Evolutionary conservation across 768 basidiomycete genomes (phyloP), one percentile per base, ranked within the genome.

Genomic region (Hygrocybe punicea): DNA sequence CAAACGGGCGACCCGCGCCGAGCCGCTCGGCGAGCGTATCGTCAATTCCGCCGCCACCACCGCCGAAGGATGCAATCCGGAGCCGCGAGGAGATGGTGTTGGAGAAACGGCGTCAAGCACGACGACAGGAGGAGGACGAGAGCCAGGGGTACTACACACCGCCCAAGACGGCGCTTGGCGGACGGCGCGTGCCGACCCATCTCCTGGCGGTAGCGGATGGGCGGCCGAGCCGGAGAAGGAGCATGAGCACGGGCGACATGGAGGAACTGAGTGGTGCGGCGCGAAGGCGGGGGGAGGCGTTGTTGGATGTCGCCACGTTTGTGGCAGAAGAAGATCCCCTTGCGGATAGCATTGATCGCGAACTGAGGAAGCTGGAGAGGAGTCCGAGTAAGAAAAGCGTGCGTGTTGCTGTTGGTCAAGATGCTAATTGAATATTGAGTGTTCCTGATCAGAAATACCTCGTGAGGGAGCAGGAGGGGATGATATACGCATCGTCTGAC

Each of bases 401-500:
- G 59, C 63, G 78, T 73, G 51, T 50, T 48, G 57, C 19, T 54
- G 48, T 51, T 56, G 19, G 33, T 56, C 61, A 40, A 51, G 21
- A 23, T 55, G 29, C 34, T 54, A 23, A 54, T 50, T 2, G 35
- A 61, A 53, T 54, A 14, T 51, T 62, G 40, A 59, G 13, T 54
- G 48, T 53, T 51, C 49, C 48, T 13, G 17, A 72, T 67, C 74
- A 91, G 79, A 87, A 82, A 67, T 98, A 98, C 69, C 86, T 84
- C 33, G 78, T 98, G 45, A 84, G 87, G 24, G 87, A 95, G 69
- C 87, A 81, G 34, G 83, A 84, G 62, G 78, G 76, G 17, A 87
- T 84, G 14, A 91, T 96, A 36, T 91, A 90, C 63, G 93, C 93
- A 8, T 85, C 85, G 19, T 85, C 90, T 8, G 89, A 87, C 25